Base-by-base conservation (phyloP, 805 yeast genomes). In the Suhomyces pyralidae region DNA sequence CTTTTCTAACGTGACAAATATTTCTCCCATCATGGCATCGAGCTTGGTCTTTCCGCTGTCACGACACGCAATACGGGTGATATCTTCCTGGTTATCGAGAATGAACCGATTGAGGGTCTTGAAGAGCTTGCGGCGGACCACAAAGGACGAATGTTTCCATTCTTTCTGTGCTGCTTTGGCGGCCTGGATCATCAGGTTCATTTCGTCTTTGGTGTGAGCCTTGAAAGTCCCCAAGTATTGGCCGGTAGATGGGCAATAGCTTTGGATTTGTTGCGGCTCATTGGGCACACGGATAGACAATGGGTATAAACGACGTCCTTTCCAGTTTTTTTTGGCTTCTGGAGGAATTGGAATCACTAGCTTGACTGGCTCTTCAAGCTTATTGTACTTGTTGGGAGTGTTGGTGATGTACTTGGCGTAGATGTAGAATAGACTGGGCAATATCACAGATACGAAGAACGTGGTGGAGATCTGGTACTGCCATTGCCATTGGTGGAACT, bases 241-340 rank as follows among this genome's bases (percentile, higher is more conserved):
- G 32, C 97, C 96, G 0, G 98, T 94, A 0, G 98, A 97, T 3
- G 99, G 99, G 71, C 99, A 93, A 67, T 89, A 87, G 55, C 92
- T 83, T 63, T 90, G 92, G 55, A 93, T 88, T 57, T 70, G 76
- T 19, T 73, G 77, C 2, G 93, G 88, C 50, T 87, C 91, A 22
- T 79, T 80, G 2, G 80, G 78, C 52, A 82, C 81, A 46, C 73
- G 72, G 3, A 89, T 76, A 12, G 83, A 73, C 12, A 86, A 80
- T 0, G 90, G 85, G 49, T 81, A 80, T 32, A 90, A 74, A 49
- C 97, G 75, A 61, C 83, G 86, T 6, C 96, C 96, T 68, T 91
- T 91, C 97, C 97, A 92, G 65, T 90, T 93, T 3, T 91, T 90
- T 64, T 84, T 79, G 28, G 96, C 90, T 62, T 86, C 90, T 55